Conservation (phyloP, 2,329 filamentous ascomycete species). For the Ustilaginoidea virens region DNA sequence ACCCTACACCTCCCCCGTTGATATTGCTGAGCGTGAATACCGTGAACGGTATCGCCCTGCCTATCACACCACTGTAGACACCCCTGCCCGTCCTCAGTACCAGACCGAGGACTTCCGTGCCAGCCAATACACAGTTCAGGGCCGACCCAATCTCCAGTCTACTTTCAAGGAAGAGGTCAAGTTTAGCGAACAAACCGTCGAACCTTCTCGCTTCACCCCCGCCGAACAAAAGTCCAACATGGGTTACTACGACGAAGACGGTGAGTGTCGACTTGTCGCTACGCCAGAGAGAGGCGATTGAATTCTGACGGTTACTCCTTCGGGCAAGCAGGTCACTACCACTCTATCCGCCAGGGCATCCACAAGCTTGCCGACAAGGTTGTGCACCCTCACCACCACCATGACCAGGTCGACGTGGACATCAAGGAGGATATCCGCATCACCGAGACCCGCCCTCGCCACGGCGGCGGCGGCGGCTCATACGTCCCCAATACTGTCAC, state of each 20-base stretch:
- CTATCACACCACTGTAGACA: slow-evolving; percentile 23
- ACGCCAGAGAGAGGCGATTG: no score
- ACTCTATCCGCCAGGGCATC: slow-evolving; percentile 39
- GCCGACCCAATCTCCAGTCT: slow-evolving; percentile 19
- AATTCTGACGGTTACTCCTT: slow-evolving; percentile 8
- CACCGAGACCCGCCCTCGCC: slow-evolving; percentile 14
- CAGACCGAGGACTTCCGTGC: slow-evolving; percentile 12
- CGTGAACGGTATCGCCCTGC: slow-evolving; percentile 42
- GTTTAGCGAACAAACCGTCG: slow-evolving; percentile 52
- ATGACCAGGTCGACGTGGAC: slow-evolving; percentile 34
- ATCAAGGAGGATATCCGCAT: slow-evolving; percentile 13
- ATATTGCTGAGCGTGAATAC: slow-evolving; percentile 51
- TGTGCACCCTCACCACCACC: slow-evolving; percentile 29
- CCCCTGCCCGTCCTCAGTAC: slow-evolving; percentile 17
- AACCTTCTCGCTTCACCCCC: slow-evolving; percentile 28
- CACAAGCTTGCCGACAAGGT: slow-evolving; percentile 43
- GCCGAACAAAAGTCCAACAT: slow-evolving; percentile 37
- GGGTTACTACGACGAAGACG: slow-evolving; percentile 50
- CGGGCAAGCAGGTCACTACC: slow-evolving; percentile 35
- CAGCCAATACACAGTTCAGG: slow-evolving; percentile 25
- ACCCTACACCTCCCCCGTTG: slow-evolving; percentile 36
- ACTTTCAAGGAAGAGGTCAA: slow-evolving; percentile 40
- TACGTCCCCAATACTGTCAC: slow-evolving; percentile 70
- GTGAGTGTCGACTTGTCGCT: no score
- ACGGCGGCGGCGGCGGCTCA: slow-evolving; percentile 14